phyloP scores from a whole-genome alignment of 2,329 filamentous ascomycete species.

The Plectosphaerella cucumerina region DNA sequence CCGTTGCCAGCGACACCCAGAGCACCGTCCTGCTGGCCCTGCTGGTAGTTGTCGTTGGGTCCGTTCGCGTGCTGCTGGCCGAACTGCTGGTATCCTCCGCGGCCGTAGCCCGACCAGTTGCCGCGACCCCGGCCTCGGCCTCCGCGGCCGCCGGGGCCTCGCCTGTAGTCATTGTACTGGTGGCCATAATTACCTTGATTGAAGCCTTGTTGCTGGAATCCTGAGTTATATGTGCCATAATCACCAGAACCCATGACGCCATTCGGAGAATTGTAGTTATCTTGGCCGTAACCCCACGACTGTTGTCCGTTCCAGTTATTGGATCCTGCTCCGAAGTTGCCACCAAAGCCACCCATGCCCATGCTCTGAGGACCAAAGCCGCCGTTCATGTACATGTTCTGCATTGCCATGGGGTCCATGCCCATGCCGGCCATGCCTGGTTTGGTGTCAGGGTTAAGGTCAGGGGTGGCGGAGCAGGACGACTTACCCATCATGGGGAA shows the following conservation, averaged over 20 bases:
- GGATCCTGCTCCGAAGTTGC: constrained; percentile 57
- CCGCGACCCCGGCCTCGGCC: constrained; percentile 64
- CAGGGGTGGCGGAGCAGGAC: not conserved
- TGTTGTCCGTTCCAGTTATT: constrained; percentile 78
- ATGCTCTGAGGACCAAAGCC: constrained; percentile 69
- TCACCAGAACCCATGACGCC: constrained; percentile 77
- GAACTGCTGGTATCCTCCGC: constrained; percentile 49
- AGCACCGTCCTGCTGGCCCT: constrained; percentile 5
- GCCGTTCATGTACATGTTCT: constrained; percentile 76
- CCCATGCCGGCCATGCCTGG: constrained; percentile 76
- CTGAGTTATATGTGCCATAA: constrained; percentile 74
- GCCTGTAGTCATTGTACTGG: constrained; percentile 75
- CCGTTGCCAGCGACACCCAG: constrained; percentile 1
- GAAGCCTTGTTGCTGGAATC: constrained; percentile 67
- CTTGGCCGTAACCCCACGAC: constrained; percentile 80
- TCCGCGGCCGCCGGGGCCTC: constrained; percentile 62
- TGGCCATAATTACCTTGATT: constrained; percentile 82
- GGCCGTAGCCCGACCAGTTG: constrained; percentile 50
- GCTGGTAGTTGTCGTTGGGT: constrained; percentile 28
- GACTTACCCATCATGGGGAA: constrained; percentile 85
- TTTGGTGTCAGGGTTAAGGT: constrained; percentile 20
- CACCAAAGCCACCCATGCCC: constrained; percentile 75
- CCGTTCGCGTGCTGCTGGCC: constrained; percentile 17
- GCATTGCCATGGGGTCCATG: constrained; percentile 77
- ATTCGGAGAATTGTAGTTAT: constrained; percentile 87